A percentile compares a stretch with the other conserved stretches of the same genome.
These are phyloP conservation scores for Rhododendron mucronatum DNA, from an alignment of 148 eudicot species.

Conservation along the genomic window DNA sequence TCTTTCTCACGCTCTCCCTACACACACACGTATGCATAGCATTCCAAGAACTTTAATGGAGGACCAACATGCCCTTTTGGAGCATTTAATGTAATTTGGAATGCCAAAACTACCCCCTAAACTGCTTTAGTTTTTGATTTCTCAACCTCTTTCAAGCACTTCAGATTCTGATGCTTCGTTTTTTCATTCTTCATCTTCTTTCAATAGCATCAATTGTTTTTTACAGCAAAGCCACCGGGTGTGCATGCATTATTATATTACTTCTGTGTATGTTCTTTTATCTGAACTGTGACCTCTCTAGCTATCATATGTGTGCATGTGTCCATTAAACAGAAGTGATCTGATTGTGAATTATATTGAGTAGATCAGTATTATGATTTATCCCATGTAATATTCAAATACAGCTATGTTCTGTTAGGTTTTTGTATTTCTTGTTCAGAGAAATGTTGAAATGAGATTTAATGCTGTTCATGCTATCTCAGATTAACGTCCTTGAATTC, in stretches of 20 bases:
- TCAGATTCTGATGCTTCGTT: not conserved
- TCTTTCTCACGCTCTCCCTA: not conserved
- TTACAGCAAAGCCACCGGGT: not conserved
- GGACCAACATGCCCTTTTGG: not conserved
- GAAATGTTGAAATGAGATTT: not conserved
- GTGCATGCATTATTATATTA: not conserved
- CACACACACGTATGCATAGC: not conserved
- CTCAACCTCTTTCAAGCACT: not conserved
- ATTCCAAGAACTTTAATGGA: not conserved
- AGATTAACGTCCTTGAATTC: not conserved
- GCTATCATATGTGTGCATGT: not conserved
- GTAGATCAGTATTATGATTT: not conserved
- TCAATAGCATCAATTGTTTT: not conserved
- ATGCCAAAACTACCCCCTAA: not conserved
- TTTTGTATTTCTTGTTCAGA: not conserved
- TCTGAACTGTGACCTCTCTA: not conserved
- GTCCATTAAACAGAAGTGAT: not conserved
- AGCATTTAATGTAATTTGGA: not conserved
- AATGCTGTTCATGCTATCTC: not conserved
- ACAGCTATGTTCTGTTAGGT: not conserved
- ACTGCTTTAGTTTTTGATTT: not conserved
- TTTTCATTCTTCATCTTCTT: not conserved
- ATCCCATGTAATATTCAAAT: not conserved
- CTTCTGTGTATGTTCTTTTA: not conserved
- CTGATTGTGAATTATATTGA: not conserved